Conservation (phyloP, 2,329 filamentous ascomycete species). For the Metarhizium sp. region DNA sequence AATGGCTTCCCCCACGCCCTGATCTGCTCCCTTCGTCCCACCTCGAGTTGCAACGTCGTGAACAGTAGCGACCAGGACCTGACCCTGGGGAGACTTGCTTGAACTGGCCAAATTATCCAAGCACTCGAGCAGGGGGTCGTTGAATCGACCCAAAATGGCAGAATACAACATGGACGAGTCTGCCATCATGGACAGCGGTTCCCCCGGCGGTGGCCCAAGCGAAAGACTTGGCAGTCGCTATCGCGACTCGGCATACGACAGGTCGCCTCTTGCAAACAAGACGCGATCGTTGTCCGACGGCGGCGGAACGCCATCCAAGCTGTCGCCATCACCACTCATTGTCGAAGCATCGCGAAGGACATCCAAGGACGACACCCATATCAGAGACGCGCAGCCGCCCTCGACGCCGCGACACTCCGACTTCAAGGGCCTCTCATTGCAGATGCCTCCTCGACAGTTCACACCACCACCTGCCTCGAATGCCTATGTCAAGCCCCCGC, state of each 20-base stretch:
- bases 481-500: constrained; percentile 44
- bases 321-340: constrained; percentile 50
- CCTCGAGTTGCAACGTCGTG: background rate
- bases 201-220: constrained; percentile 6
- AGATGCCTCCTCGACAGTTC: constrained; percentile 24
- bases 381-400: constrained; percentile 38
- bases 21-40: constrained; percentile 1
- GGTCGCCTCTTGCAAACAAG: constrained; percentile 37
- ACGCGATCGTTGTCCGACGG: constrained; percentile 58
- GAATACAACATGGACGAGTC: constrained; percentile 18
- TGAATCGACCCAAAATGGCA: background rate
- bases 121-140: background rate
- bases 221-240: constrained; percentile 10
- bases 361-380: constrained; percentile 58
- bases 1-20: background rate
- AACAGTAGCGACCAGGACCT: background rate
- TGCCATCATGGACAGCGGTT: constrained; percentile 21
- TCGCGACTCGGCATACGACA: constrained; percentile 8
- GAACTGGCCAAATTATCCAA: no score
- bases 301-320: constrained; percentile 41
- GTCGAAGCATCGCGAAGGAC: constrained; percentile 42
- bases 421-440: constrained; percentile 48
- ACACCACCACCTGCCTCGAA: constrained; percentile 27
- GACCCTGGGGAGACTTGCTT: background rate
- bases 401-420: constrained; percentile 64